These are phyloP conservation scores for Penicillium sp. DNA, from an alignment of 2,329 filamentous ascomycete genomes.

Conservation along the genomic window DNA sequence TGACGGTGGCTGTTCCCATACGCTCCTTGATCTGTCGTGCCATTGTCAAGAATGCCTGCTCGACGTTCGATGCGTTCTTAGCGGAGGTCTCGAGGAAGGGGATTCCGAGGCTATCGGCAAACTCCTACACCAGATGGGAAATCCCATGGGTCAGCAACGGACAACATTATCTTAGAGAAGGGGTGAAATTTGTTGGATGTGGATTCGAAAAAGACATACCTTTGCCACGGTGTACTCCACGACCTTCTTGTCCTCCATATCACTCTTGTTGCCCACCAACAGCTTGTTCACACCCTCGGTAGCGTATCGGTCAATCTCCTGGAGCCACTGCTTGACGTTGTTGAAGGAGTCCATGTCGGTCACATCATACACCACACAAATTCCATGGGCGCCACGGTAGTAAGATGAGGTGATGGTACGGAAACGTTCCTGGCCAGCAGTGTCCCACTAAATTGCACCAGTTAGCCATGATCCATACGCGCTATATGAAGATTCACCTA, in stretches of 20 bases:
- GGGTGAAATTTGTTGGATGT: neutral
- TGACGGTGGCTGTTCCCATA: constrained; percentile 96
- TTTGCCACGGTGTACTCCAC: constrained; percentile 99
- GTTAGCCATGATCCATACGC: constrained; percentile 7
- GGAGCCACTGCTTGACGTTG: constrained; percentile 99
- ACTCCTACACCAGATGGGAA: constrained; percentile 66
- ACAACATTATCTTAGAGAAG: neutral
- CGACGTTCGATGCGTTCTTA: constrained; percentile 99
- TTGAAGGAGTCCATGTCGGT: constrained; percentile 99
- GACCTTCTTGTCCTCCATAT: constrained; percentile 99
- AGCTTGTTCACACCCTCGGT: constrained; percentile 99
- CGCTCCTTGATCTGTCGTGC: constrained; percentile 99
- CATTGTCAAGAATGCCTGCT: constrained; percentile 99
- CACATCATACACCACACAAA: constrained; percentile 99
- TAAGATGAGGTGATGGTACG: constrained; percentile 99
- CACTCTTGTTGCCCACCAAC: constrained; percentile 99
- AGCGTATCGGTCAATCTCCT: constrained; percentile 98
- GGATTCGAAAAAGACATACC: constrained; percentile 57
- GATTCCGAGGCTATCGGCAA: constrained; percentile 97
- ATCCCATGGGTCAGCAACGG: constrained; percentile 9
- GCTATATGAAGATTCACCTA: constrained; percentile 43
- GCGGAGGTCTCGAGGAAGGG: constrained; percentile 99
- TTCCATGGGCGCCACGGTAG: constrained; percentile 98
- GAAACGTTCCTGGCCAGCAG: constrained; percentile 98
- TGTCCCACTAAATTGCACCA: constrained; percentile 77